phyloP scores from a whole-genome alignment of 805 yeast genomes.

The Barnettozyma siamensis region DNA sequence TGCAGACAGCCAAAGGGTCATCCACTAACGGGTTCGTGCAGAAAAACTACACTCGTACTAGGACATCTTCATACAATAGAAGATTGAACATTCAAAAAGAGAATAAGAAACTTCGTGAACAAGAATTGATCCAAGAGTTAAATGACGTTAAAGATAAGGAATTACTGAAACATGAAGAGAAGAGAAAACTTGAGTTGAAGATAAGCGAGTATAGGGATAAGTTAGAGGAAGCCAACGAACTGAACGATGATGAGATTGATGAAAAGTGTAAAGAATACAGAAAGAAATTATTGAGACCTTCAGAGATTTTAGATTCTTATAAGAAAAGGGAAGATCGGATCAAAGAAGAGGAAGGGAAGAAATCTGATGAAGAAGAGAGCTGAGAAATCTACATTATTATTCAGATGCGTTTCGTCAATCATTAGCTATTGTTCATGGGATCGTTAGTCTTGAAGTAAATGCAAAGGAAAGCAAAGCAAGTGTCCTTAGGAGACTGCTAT shows the following conservation, averaged over 20 bases:
- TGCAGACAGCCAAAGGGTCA: constrained; percentile 52
- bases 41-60: constrained; percentile 31
- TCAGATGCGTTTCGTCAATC: constrained; percentile 5
- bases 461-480: too few species aligned
- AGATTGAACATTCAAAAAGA: constrained; percentile 27
- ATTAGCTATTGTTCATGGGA: constrained; percentile 5
- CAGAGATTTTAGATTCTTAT: constrained; percentile 9
- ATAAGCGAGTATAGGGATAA: constrained; percentile 47
- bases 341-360: constrained; percentile 3
- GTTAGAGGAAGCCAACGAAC: constrained; percentile 41
- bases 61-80: constrained; percentile 31
- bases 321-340: constrained; percentile 11
- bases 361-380: background rate
- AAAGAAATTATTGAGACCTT: constrained; percentile 13
- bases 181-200: constrained; percentile 26
- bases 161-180: constrained; percentile 17
- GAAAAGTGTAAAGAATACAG: constrained; percentile 26
- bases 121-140: constrained; percentile 5
- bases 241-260: constrained; percentile 34
- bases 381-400: too few species aligned
- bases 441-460: too few species aligned
- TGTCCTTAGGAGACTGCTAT: background rate
- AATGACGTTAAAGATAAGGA: constrained; percentile 15
- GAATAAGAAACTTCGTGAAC: constrained; percentile 4
- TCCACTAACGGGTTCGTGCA: constrained; percentile 61